phyloP scores from a whole-genome alignment of 176 grass and related monocot genomes.

The Musa itinerans region DNA sequence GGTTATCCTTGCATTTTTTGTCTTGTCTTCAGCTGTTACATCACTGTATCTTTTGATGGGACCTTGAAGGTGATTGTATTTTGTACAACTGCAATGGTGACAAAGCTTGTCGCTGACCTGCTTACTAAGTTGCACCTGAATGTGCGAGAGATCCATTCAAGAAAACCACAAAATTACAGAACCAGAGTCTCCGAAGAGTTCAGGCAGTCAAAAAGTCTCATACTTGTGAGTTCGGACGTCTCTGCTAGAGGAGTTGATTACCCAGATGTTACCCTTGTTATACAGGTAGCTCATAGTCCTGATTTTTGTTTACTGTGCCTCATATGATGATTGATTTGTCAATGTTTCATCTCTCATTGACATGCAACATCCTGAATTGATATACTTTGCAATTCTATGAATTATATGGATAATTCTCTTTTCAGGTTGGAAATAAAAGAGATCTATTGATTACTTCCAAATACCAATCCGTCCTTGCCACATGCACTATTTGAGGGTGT shows the following conservation, averaged over 20 bases:
- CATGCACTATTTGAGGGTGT: not conserved
- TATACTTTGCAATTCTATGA: not conserved
- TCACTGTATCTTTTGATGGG: slow-evolving; percentile 5
- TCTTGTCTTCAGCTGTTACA: not conserved
- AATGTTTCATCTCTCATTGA: too few species aligned
- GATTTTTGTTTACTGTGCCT: not conserved
- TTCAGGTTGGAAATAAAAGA: not conserved
- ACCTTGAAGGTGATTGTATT: slow-evolving; percentile 82
- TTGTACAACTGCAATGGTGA: slow-evolving; percentile 94
- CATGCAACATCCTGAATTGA: too few species aligned
- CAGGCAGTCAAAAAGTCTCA: slow-evolving; percentile 87
- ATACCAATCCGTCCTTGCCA: not conserved
- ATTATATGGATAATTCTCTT: not conserved
- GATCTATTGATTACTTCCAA: not conserved
- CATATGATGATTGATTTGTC: not conserved
- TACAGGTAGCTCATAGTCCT: slow-evolving; percentile 48
- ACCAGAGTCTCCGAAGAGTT: slow-evolving; percentile 97
- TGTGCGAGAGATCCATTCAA: slow-evolving; percentile 88
- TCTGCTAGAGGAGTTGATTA: slow-evolving; percentile 95
- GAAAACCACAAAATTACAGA: slow-evolving; percentile 92
- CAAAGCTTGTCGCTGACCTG: slow-evolving; percentile 73
- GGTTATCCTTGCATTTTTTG: slow-evolving; percentile 3
- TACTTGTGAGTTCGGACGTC: slow-evolving; percentile 97
- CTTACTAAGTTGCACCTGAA: slow-evolving; percentile 80
- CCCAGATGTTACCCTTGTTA: slow-evolving; percentile 91